Base-by-base conservation (phyloP, 495 filamentous ascomycete species). In the Pseudomonodictys pantanalensis region DNA sequence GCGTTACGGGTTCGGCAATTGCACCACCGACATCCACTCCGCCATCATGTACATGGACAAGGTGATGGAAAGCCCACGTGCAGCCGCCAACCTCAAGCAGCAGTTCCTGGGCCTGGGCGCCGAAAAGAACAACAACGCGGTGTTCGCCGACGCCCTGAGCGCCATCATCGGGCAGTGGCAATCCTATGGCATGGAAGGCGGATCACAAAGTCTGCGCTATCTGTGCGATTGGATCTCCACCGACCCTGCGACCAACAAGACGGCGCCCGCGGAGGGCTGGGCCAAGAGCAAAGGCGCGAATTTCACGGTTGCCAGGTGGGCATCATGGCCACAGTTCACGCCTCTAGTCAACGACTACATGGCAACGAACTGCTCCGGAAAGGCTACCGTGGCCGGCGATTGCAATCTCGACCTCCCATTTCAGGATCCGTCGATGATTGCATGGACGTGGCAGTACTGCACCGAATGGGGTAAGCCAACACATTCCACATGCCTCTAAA, bases 401-500 rank as follows among this genome's bases (percentile, higher is more conserved):
- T 84, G 81, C 60, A 57, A 71, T 15, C 56, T 84, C 29, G 71
- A 74, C 26, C 64, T 70, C n/a, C 53, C 51, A 3, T 64, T 71
- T 29, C 62, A 62, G 17, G 73, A 78, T 18, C 65, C 77, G 0
- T 68, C 52, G 8, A 11, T 9, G 5, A 77, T 83, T 48, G 71
- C 73, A 48, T 86, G 83, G 83, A 77, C 69, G 7, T 86, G 81
- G 81, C 81, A 84, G 63, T 83, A 79, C 62, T 85, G 83, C 68
- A 79, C 79, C 10, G 77, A 84, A 66, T 84, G 76, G 73, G 83
- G 82, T 33, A 79, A 74, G 64, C 32, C 12, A 24, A 11, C 20
- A 24, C 24, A 22, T 26, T 11, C 52, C 17, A 32, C 10, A 3
- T 47, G 20, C n/a, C 28, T 42, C 20, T 3, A 44, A 9, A 12